Base-by-base conservation (phyloP, 371 early-diverging fungal genomes). In the Lichtheimia hyalospora region DNA sequence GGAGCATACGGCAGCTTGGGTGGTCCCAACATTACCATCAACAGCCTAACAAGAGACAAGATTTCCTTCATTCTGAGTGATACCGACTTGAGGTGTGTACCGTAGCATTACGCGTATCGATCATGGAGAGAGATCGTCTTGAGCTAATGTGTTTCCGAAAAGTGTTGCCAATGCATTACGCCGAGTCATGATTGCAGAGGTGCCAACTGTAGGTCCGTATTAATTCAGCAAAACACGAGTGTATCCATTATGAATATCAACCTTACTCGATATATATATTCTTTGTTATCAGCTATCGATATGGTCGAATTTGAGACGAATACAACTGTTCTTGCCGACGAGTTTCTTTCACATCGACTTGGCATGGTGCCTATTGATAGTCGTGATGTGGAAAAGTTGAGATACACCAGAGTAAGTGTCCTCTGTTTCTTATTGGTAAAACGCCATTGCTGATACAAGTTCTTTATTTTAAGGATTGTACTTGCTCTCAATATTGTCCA, bases 261-360 rank as follows among this genome's bases (percentile, higher is more conserved):
- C 34, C 34, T 34, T 34, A 34, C 28, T 28, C 28, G 25, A 25
- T 25, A 25, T 25, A 25, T 25, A 5, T 25, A 3, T 28, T 28
- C 28, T 28, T 28, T 28, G 25, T 7, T 20, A 27, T 56, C 18
- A 83, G 98, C 99, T n/a, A 97, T 99, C 55, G 99, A 99, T 66
- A 86, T 98, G 79, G 97, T 99, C 15, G 92, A 97, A 74, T 89
- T 99, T 63, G 91, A 93, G 58, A 84, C 87, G 18, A 99, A 99
- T 79, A 92, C 96, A 44, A 93, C 98, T 0, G 96, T 97, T 3
- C 84, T 99, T 23, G 92, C 98, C 10, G 99, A 99, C 79, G 99
- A 99, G 75, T 96, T 96, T 70, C 81, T 99, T 62, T 96, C 99
- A 6, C 99, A 99, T 77, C 87, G 99, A 49, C 84, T 99, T 55